These are phyloP conservation scores for Nitzschia palea DNA, from an alignment of 108 stramenopile species.

Conservation along the genomic window DNA sequence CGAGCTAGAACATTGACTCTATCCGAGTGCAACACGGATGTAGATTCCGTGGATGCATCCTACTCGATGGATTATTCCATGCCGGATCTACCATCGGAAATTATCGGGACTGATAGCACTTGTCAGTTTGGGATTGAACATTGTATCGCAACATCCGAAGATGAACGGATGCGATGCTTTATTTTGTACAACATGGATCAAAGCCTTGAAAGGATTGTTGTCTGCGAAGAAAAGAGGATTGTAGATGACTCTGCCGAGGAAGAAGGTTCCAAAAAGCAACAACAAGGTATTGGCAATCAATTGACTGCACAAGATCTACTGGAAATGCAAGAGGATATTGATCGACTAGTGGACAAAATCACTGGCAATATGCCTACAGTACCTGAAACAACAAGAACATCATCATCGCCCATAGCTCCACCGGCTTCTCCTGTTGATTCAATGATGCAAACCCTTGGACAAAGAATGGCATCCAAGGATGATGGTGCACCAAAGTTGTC, in stretches of 20 bases:
- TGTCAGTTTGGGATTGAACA: slow-evolving; percentile 63
- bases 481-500: slow-evolving; percentile 28
- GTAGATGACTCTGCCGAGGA: not conserved
- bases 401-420: not conserved
- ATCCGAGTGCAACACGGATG: slow-evolving; percentile 55
- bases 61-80: slow-evolving; percentile 39
- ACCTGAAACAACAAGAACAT: not conserved
- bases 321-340: slow-evolving; percentile 50
- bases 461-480: slow-evolving; percentile 32
- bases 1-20: slow-evolving; percentile 45
- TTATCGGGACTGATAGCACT: slow-evolving; percentile 35
- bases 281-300: not conserved
- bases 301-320: slow-evolving; percentile 39
- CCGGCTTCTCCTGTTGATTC: slow-evolving; percentile 1
- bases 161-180: slow-evolving; percentile 58
- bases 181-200: slow-evolving; percentile 56
- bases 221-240: slow-evolving; percentile 43
- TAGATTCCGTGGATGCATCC: slow-evolving; percentile 76
- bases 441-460: slow-evolving; percentile 28
- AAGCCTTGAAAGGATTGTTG: slow-evolving; percentile 40
- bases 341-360: slow-evolving; percentile 48
- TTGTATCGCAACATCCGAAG: slow-evolving; percentile 63
- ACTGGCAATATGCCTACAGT: slow-evolving; percentile 22
- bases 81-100: slow-evolving; percentile 34
- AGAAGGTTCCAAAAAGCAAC: slow-evolving; percentile 2